These are phyloP conservation scores for Rhizophagus sp. DNA, from an alignment of 192 early-diverging fungal genomes.

Conservation along the genomic window DNA sequence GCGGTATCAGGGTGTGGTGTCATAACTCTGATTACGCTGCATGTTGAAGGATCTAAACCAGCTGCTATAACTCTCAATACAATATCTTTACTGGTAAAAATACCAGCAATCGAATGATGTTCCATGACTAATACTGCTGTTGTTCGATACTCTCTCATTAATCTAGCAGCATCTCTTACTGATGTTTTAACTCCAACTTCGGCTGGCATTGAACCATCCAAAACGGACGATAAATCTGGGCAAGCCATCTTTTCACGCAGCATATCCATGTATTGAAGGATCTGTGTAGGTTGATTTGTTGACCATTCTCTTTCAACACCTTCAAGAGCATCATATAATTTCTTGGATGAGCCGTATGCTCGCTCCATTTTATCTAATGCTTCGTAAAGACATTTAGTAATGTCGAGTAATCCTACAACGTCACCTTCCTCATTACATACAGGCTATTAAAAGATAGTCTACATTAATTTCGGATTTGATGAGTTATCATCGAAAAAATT, in stretches of 20 bases:
- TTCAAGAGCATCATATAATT: slow-evolving; percentile 78
- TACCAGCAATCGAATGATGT: slow-evolving; percentile 75
- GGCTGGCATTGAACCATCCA: slow-evolving; percentile 63
- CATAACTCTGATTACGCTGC: slow-evolving; percentile 97
- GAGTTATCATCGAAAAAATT: neutral
- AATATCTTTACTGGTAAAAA: slow-evolving; percentile 90
- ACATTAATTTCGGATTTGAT: neutral
- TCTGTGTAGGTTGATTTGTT: slow-evolving; percentile 62
- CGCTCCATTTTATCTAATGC: slow-evolving; percentile 85
- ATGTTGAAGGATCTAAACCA: slow-evolving; percentile 83
- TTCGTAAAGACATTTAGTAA: slow-evolving; percentile 85
- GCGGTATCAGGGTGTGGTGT: slow-evolving; percentile 87
- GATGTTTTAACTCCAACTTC: slow-evolving; percentile 65
- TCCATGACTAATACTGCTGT: slow-evolving; percentile 79
- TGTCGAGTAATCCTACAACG: slow-evolving; percentile 81
- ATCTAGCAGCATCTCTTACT: slow-evolving; percentile 70
- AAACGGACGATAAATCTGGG: slow-evolving; percentile 84
- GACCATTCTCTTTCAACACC: slow-evolving; percentile 83
- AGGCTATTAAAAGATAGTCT: slow-evolving; percentile 44
- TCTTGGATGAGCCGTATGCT: slow-evolving; percentile 77
- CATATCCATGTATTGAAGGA: slow-evolving; percentile 71
- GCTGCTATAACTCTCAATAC: slow-evolving; percentile 88
- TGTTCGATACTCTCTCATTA: slow-evolving; percentile 73
- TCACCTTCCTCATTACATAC: slow-evolving; percentile 86
- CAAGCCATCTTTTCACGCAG: slow-evolving; percentile 87